Evolutionary conservation across 768 basidiomycete genomes (phyloP), one percentile per base, ranked within the genome.

Genomic region (Boletellus sp.): DNA sequence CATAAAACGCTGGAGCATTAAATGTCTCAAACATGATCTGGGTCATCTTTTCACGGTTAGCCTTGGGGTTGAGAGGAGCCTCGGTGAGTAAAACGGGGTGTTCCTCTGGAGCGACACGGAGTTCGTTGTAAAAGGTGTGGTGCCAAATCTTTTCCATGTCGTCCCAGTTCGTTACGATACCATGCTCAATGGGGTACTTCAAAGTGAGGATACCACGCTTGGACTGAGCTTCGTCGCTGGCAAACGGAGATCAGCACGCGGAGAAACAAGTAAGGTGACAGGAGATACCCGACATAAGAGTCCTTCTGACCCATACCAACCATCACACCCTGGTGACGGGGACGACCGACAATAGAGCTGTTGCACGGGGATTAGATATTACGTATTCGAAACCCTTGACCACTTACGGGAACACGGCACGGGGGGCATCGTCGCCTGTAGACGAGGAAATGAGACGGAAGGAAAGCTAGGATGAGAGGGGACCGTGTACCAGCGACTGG

Each of bases 71-170:
- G 28, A 85, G 74, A 23, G 85, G 85, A 41, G 85, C 84, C 65
- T 85, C 84, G 40, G 85, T 85, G 56, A 85, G 75, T 7, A 85
- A 70, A 56, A 86, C 79, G 31, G 84, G 85, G 70, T 85, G 85
- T 63, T 87, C 85, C 65, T 87, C 85, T 10, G 84, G 84, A 3
- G 85, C 85, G 50, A 86, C 84, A 67, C 85, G 84, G 52, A 87
- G 78, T 62, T 86, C 85, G 62, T 87, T 86, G 74, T 85, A 94
- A 74, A 94, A 95, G 28, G 93, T 94, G 77, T 94, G 92, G 70
- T 94, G 91, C 92, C 92, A 95, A 70, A 94, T 94, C 76, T 94
- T 94, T 77, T 95, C 94, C 92, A 94, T 94, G 73, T 94, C 93
- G 63, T 94, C 94, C 94, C 94, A 96, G 83, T 96, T 94, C 71